Base-by-base conservation (phyloP, 1,139 yeast species). In the Yamadazyma dushanensis region DNA sequence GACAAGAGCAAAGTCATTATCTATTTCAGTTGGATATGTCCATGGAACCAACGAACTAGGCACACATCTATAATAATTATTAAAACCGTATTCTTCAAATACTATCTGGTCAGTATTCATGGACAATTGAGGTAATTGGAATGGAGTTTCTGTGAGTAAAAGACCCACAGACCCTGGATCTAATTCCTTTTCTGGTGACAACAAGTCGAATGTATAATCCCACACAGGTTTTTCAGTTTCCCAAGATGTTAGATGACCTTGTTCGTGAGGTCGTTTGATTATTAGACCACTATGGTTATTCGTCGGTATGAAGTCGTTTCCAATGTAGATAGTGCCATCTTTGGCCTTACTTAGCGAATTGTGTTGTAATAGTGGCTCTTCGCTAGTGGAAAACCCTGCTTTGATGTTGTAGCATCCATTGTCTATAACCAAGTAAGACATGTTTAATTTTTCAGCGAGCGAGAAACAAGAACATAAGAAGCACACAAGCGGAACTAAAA, bases 191-290 rank as follows among this genome's bases (percentile, higher is more conserved):
- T 43, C 55, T 31, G 35, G 29, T 45, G 63, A 24, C 48, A 57
- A 53, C 38, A 50, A 64, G 56, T 51, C 76, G 39, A 56, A 51
- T 1, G 86, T 73, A 45, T 83, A 78, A 56, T 94, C 97, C 98
- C 98, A 94, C 3, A 94, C 76, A n/a, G 85, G 84, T 53, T 84
- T 85, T 56, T 94, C 90, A 1, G 87, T 66, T 45, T 88, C 96
- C 98, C 98, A 94, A 26, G 94, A 87, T 1, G 83, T 80, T 36
- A 94, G 63, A 52, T 90, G 95, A 11, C 97, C 95, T 48, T 83
- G 80, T 45, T 89, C 97, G 44, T 79, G 80, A 0, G 99, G 97
- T 36, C 98, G 66, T 41, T 84, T 77, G 57, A 84, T 77, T 22
- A 74, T 73, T 11, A 90, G 70, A 1, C 94, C 89, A 1, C 95